phyloP scores from a whole-genome alignment of 345 rosid species.

The Bruguiera gymnorhiza region DNA sequence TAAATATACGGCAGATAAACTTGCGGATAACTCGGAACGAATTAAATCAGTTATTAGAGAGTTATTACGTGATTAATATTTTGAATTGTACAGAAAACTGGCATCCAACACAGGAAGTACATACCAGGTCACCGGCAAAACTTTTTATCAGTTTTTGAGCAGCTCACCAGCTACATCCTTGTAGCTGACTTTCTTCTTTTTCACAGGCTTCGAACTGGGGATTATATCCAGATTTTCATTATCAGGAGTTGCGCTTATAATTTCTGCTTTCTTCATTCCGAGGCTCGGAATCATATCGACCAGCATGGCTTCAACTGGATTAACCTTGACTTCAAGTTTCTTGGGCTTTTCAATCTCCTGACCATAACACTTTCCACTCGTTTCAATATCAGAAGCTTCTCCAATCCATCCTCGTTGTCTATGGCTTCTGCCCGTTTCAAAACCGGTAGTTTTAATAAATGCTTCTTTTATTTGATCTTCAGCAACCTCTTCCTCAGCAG shows the following conservation, averaged over 20 bases:
- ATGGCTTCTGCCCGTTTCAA: background rate
- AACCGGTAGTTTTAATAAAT: background rate
- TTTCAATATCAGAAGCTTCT: slow-evolving; percentile 16
- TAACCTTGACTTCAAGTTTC: slow-evolving; percentile 36
- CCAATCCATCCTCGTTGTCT: background rate
- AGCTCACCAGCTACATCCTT: slow-evolving; percentile 62
- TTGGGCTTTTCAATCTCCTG: slow-evolving; percentile 15
- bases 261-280: slow-evolving; percentile 38
- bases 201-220: slow-evolving; percentile 13
- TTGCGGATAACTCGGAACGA: no score
- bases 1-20: no score
- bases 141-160: slow-evolving; percentile 53
- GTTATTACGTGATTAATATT: no score
- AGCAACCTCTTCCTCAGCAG: slow-evolving; percentile 25
- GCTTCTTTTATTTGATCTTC: slow-evolving; percentile 11
- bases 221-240: slow-evolving; percentile 26
- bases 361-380: slow-evolving; percentile 8
- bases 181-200: slow-evolving; percentile 92
- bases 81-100: no score
- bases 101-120: no score
- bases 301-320: slow-evolving; percentile 84
- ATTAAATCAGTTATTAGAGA: no score
- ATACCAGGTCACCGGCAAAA: no score
- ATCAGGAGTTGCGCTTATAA: slow-evolving; percentile 11
- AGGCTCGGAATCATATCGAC: slow-evolving; percentile 83